phyloP scores from a whole-genome alignment of 805 yeast genomes.

The Yamadazyma philogaea region DNA sequence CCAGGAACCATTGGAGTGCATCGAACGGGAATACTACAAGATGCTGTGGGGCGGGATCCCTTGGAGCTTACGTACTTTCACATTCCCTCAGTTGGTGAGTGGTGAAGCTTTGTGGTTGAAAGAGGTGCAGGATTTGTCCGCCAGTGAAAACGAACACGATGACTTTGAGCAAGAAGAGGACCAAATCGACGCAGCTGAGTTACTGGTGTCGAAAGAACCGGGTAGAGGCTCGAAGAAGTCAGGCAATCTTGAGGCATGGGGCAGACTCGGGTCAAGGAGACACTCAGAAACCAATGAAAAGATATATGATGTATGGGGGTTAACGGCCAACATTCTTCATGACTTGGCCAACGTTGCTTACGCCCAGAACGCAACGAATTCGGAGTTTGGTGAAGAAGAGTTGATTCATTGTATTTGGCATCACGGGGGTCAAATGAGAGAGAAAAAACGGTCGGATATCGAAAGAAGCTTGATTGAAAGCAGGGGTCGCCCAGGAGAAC shows the following conservation, averaged over 20 bases:
- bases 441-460: conserved; percentile 46
- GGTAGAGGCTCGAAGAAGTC: not conserved
- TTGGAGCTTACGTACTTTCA: conserved; percentile 61
- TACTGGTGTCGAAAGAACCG: conserved; percentile 3
- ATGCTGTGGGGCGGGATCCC: conserved; percentile 71
- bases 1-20: conserved; percentile 22
- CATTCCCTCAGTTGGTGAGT: conserved; percentile 53
- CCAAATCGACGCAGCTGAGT: conserved; percentile 11
- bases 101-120: conserved; percentile 64
- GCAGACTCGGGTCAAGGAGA: conserved; percentile 37
- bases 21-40: conserved; percentile 30
- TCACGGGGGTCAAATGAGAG: conserved; percentile 52
- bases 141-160: conserved; percentile 20
- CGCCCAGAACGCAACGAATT: conserved; percentile 10
- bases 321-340: conserved; percentile 75
- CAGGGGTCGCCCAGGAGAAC: conserved; percentile 26
- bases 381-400: conserved; percentile 59
- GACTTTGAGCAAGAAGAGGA: conserved; percentile 21
- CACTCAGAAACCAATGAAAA: conserved; percentile 40
- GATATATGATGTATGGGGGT: conserved; percentile 76
- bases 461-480: conserved; percentile 50
- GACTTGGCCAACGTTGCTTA: conserved; percentile 61
- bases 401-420: conserved; percentile 55
- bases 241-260: conserved; percentile 30
- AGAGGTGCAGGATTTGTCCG: conserved; percentile 53